Percentiles rank a stretch among this genome's conserved stretches.
Evolutionary conservation across 805 yeast genomes (phyloP).

Genomic region (Pichia manshurica): DNA sequence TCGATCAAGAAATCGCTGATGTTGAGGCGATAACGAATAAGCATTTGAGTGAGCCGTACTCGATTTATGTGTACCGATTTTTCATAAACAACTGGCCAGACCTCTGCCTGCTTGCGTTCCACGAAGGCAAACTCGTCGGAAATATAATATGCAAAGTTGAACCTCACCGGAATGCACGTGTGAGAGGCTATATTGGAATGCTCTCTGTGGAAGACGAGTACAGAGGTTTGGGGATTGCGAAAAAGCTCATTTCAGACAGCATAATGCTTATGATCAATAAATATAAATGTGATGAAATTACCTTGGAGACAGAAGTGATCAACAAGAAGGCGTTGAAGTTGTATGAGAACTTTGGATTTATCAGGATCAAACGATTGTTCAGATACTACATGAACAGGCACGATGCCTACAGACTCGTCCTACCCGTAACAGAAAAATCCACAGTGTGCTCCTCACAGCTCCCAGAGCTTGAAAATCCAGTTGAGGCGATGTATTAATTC

Average conservation of each 20-base stretch:
- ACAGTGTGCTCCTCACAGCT: constrained; percentile 44
- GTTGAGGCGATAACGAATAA: constrained; percentile 55
- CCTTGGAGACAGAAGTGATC: constrained; percentile 84
- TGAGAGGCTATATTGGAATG: constrained; percentile 95
- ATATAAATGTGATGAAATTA: constrained; percentile 78
- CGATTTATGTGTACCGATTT: constrained; percentile 86
- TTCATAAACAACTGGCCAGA: constrained; percentile 90
- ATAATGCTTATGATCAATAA: constrained; percentile 57
- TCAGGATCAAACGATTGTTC: constrained; percentile 51
- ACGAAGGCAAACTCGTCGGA: constrained; percentile 51
- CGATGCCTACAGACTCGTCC: constrained; percentile 82
- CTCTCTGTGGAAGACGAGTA: constrained; percentile 69
- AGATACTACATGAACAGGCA: constrained; percentile 88
- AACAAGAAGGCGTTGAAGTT: constrained; percentile 41
- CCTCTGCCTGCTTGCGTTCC: constrained; percentile 61
- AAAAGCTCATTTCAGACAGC: constrained; percentile 54
- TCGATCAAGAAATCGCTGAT: constrained; percentile 40
- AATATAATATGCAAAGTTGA: constrained; percentile 80
- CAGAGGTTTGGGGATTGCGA: constrained; percentile 82
- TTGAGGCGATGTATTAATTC: constrained; percentile 23
- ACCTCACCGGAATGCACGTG: constrained; percentile 62
- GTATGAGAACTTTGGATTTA: constrained; percentile 35
- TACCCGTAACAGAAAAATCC: constrained; percentile 68
- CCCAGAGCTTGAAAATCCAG: constrained; percentile 16
- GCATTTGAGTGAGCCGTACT: constrained; percentile 90